A percentile compares a stretch with the other conserved stretches of the same genome.
Conservation (phyloP, 1,284 basidiomycete species). For the Cutaneotrichosporon sp. region DNA sequence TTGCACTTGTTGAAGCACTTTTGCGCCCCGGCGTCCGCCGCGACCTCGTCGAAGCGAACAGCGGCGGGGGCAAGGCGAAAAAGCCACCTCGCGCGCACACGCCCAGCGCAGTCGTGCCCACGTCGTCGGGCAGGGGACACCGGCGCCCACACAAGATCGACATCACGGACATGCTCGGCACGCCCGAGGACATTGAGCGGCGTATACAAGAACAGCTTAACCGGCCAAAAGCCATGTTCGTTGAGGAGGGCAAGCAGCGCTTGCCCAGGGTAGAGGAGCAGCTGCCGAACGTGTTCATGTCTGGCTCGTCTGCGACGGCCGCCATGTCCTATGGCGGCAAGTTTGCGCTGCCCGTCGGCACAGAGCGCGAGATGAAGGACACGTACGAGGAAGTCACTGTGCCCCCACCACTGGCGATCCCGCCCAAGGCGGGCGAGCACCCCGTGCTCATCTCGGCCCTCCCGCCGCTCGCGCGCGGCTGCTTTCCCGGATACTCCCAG, state of each 20-base stretch:
- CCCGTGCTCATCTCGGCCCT: slow-evolving; percentile 69
- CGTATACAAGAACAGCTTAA: slow-evolving; percentile 40
- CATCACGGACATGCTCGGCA: slow-evolving; percentile 38
- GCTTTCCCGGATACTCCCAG: slow-evolving; percentile 82
- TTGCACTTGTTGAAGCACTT: slow-evolving; percentile 44
- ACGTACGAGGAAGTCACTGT: slow-evolving; percentile 71
- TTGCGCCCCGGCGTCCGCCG: slow-evolving; percentile 30
- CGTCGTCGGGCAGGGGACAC: not conserved
- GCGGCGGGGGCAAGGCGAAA: slow-evolving; percentile 9
- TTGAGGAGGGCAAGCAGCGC: slow-evolving; percentile 45
- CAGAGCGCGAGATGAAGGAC: slow-evolving; percentile 55
- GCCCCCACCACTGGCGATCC: slow-evolving; percentile 76
- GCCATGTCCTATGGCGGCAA: slow-evolving; percentile 66
- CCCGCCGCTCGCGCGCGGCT: slow-evolving; percentile 73
- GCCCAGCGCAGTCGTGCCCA: not conserved
- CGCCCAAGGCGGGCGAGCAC: slow-evolving; percentile 67
- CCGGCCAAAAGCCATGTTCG: slow-evolving; percentile 35
- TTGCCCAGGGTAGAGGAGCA: slow-evolving; percentile 54
- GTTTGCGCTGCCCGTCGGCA: slow-evolving; percentile 80
- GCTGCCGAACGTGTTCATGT: slow-evolving; percentile 87
- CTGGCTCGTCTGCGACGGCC: slow-evolving; percentile 58
- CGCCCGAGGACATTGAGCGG: slow-evolving; percentile 26
- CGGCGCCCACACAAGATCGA: slow-evolving; percentile 26
- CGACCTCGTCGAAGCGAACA: slow-evolving; percentile 14
- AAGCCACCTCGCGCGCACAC: slow-evolving; percentile 5